A percentile compares a stretch with the other conserved stretches of the same genome.
Conservation (phyloP, 495 filamentous ascomycete species). For the Aspergillus bertholletiae region DNA sequence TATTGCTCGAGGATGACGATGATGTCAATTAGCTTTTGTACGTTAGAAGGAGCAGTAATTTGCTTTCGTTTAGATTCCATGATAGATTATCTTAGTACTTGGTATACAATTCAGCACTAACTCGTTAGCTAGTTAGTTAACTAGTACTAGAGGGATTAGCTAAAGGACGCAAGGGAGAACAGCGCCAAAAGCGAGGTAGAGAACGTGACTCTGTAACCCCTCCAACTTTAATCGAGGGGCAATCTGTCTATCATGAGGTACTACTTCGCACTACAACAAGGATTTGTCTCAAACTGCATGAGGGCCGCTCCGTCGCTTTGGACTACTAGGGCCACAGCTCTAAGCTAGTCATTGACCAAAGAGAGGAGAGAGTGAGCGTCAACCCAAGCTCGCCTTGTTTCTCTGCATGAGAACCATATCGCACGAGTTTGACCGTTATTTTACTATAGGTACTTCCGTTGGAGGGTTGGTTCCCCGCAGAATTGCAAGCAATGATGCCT, state of each 20-base stretch:
- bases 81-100: too few relatives aligned
- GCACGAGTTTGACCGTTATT: background rate
- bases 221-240: background rate
- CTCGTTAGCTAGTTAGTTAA: too few relatives aligned
- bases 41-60: too few relatives aligned
- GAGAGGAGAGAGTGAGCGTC: background rate
- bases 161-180: background rate
- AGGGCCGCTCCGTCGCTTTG: background rate
- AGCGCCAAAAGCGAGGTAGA: background rate
- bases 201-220: background rate
- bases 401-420: constrained; percentile 14
- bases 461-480: constrained; percentile 1
- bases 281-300: background rate
- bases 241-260: background rate
- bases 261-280: background rate
- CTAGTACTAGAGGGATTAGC: background rate
- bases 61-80: too few relatives aligned
- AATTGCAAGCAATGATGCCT: constrained; percentile 16
- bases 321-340: constrained; percentile 4
- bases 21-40: background rate
- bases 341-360: background rate
- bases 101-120: too few relatives aligned
- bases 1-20: background rate
- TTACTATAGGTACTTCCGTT: background rate
- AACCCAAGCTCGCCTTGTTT: constrained; percentile 13